phyloP scores from a whole-genome alignment of 768 basidiomycete genomes.

The Bullera alba region DNA sequence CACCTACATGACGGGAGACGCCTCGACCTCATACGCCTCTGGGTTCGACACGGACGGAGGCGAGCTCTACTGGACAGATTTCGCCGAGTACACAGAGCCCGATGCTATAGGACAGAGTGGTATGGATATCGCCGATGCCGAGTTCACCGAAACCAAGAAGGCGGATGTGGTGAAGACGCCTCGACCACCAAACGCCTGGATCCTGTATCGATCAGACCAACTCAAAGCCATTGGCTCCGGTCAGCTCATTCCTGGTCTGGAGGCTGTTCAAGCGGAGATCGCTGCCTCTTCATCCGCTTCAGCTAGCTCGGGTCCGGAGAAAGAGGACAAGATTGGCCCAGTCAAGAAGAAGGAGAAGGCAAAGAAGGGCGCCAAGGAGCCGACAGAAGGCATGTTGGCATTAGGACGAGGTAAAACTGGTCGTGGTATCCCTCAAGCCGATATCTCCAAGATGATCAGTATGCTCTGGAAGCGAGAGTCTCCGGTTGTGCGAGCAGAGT shows the following conservation, averaged over 20 bases:
- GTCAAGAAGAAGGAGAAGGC: constrained; percentile 11
- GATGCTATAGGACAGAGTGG: no score
- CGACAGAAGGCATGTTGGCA: constrained; percentile 21
- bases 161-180: no score
- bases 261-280: constrained; percentile 20
- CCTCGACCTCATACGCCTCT: no score
- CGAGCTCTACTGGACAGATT: no score
- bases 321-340: constrained; percentile 1
- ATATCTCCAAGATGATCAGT: constrained; percentile 61
- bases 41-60: no score
- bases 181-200: constrained; percentile 76
- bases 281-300: background rate
- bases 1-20: no score
- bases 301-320: background rate
- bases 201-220: constrained; percentile 65
- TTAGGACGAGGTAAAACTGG: constrained; percentile 30
- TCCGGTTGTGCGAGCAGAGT: constrained; percentile 49
- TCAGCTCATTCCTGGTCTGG: constrained; percentile 23
- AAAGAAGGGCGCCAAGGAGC: constrained; percentile 26
- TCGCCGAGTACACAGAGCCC: no score
- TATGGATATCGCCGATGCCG: no score
- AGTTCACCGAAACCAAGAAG: no score
- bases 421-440: constrained; percentile 54
- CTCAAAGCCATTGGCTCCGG: constrained; percentile 47
- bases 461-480: constrained; percentile 59